Percentiles rank a stretch among this genome's conserved stretches.
Evolutionary conservation across 805 yeast species (phyloP).

Genomic region (Cyberlindnera americana): DNA sequence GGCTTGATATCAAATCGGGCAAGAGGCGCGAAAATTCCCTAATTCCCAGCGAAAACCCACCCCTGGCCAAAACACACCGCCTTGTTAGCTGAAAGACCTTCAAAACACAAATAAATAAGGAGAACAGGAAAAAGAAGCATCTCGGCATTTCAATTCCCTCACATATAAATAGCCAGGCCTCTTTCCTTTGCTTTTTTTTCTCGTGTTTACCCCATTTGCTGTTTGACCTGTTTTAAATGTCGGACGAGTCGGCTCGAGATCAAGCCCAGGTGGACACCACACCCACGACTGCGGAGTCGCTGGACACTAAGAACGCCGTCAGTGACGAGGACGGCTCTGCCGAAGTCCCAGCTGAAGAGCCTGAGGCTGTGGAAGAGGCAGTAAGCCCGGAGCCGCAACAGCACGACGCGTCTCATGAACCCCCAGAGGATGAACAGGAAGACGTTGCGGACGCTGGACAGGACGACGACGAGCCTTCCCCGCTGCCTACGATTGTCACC

Average conservation of each 20-base stretch:
- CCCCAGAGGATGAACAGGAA: constrained; percentile 14
- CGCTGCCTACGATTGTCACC: constrained; percentile 20
- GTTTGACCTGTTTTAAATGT: constrained; percentile 2
- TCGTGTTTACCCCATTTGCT: too few species aligned
- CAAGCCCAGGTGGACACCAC: constrained; percentile 13
- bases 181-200: too few species aligned
- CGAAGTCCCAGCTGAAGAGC: background rate
- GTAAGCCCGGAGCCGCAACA: background rate
- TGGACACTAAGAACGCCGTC: too few species aligned
- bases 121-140: too few species aligned
- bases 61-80: too few species aligned
- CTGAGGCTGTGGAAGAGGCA: background rate
- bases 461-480: constrained; percentile 13
- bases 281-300: constrained; percentile 14
- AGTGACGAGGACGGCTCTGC: background rate
- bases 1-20: too few species aligned
- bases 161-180: too few species aligned
- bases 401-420: constrained; percentile 1
- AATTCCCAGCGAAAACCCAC: too few species aligned
- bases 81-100: too few species aligned
- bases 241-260: constrained; percentile 14
- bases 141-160: too few species aligned
- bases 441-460: constrained; percentile 22
- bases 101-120: too few species aligned
- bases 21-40: too few species aligned